Evolutionary conservation across 306 rosid species (phyloP).

Genomic region (Ochetophila trinervis): DNA sequence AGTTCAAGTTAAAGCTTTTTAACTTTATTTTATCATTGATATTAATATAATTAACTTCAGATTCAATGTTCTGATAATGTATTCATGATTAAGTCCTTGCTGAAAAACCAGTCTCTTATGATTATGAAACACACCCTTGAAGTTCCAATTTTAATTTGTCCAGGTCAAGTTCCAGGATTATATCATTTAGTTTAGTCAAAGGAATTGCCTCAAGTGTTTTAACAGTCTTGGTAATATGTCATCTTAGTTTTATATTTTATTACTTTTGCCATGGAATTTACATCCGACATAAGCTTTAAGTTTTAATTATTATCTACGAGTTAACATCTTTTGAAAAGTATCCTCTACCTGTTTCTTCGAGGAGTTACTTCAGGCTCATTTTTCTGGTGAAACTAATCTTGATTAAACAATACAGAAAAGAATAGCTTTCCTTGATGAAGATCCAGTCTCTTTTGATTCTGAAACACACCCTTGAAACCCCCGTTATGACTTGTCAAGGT

Average conservation of each 20-base stretch:
- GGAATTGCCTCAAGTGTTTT: not conserved
- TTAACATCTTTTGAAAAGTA: too few relatives aligned
- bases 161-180: not conserved
- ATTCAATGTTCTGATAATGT: not conserved
- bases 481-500: too few relatives aligned
- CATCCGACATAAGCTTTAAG: slow-evolving; percentile 13
- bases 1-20: not conserved
- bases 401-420: too few relatives aligned
- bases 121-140: not conserved
- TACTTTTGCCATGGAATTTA: slow-evolving; percentile 4
- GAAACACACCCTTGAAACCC: too few relatives aligned
- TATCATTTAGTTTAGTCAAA: not conserved
- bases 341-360: too few relatives aligned
- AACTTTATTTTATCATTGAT: not conserved
- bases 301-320: slow-evolving; percentile 22
- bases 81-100: not conserved
- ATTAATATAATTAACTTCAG: not conserved
- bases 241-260: not conserved
- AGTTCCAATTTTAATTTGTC: not conserved
- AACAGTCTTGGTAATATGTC: not conserved
- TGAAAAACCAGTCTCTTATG: not conserved
- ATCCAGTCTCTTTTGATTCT: too few relatives aligned
- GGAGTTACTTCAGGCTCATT: too few relatives aligned
- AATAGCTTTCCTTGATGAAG: too few relatives aligned
- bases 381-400: too few relatives aligned